Percentiles rank a stretch among this genome's conserved stretches.
These are phyloP conservation scores for Psilocybe azurescens DNA, from an alignment of 768 basidiomycete species.

Conservation along the genomic window DNA sequence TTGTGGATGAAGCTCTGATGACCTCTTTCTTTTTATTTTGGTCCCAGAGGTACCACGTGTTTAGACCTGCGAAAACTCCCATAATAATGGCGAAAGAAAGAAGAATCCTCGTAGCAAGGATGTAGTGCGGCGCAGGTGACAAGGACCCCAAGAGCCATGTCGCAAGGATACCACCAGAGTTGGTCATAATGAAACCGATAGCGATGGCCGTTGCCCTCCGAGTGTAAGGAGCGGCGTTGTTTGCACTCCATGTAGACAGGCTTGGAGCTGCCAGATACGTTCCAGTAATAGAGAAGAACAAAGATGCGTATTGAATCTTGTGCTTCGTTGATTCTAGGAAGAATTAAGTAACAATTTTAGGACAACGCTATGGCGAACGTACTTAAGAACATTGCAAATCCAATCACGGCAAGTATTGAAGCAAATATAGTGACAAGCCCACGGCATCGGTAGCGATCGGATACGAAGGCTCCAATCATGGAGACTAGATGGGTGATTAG, in stretches of 20 bases:
- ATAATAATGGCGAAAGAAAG: slow-evolving; percentile 46
- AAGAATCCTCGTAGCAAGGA: slow-evolving; percentile 48
- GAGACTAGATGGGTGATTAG: slow-evolving; percentile 28
- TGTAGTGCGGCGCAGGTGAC: slow-evolving; percentile 55
- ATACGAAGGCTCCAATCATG: slow-evolving; percentile 47
- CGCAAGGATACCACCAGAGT: slow-evolving; percentile 62
- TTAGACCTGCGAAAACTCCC: slow-evolving; percentile 39
- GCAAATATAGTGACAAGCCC: slow-evolving; percentile 52
- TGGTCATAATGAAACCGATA: slow-evolving; percentile 61
- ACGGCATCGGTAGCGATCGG: slow-evolving; percentile 59
- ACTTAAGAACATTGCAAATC: slow-evolving; percentile 63
- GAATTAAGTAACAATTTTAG: too few species aligned
- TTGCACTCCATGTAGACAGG: slow-evolving; percentile 62
- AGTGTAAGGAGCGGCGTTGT: slow-evolving; percentile 62
- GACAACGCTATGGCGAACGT: slow-evolving; percentile 17
- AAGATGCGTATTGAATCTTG: slow-evolving; percentile 53
- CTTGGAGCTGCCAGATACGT: slow-evolving; percentile 59
- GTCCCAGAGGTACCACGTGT: slow-evolving; percentile 43
- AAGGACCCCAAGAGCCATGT: slow-evolving; percentile 64
- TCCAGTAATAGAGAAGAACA: slow-evolving; percentile 61
- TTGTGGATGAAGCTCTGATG: slow-evolving; percentile 34
- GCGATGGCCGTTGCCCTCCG: slow-evolving; percentile 65
- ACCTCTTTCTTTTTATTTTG: slow-evolving; percentile 52
- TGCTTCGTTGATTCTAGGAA: slow-evolving; percentile 40
- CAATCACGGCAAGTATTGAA: slow-evolving; percentile 47